Base-by-base conservation (phyloP, 768 basidiomycete genomes). In the Nevesoporus exiguus region DNA sequence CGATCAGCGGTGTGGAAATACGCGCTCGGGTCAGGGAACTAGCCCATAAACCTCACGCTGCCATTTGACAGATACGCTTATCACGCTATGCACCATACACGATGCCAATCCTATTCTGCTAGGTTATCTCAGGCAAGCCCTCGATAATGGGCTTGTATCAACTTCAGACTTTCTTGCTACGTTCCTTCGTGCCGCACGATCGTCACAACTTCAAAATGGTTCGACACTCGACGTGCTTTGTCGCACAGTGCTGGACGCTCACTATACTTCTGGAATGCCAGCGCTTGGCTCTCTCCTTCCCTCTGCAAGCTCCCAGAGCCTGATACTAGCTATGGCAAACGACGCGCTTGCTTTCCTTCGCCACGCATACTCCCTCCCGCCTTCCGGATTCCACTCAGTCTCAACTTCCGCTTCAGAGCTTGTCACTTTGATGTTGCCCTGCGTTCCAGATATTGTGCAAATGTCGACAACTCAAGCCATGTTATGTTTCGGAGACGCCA, bases 151-250 rank as follows among this genome's bases (percentile, higher is more conserved):
- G 10, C 67, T 84, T 40, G 68, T 90, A 15, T 80, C 86, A 8
- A 69, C 85, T 21, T 66, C 81, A 10, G 76, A 74, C 14, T 89
- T 86, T 61, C 77, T 89, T 7, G 67, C 83, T 5, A 83, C 84
- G 3, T 82, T 90, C 54, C 78, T 90, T 19, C 80, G 80, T 8
- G 86, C 84, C 5, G 82, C 81, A 55, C 80, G 80, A 27, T 86
- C 86, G 3, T 74, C 82, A 15, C 80, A 85, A 43, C 64, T 89
- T 27, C 85, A 86, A 62, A 76, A 80, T 39, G 73, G 80, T 7
- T 79, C 84, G 0, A 90, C 88, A 3, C 74, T 92, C 30, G 82
- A 88, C 63, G 79, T 80, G 60, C 79, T 92, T 10, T 89, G 86
- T 66, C 79, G 80, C 39, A 74, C 84, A 24, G 83, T 80, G 5